Percentiles rank a stretch among this genome's conserved stretches.
Conservation (phyloP, 2,329 filamentous ascomycete species). For the Colletotrichum liriopes region DNA sequence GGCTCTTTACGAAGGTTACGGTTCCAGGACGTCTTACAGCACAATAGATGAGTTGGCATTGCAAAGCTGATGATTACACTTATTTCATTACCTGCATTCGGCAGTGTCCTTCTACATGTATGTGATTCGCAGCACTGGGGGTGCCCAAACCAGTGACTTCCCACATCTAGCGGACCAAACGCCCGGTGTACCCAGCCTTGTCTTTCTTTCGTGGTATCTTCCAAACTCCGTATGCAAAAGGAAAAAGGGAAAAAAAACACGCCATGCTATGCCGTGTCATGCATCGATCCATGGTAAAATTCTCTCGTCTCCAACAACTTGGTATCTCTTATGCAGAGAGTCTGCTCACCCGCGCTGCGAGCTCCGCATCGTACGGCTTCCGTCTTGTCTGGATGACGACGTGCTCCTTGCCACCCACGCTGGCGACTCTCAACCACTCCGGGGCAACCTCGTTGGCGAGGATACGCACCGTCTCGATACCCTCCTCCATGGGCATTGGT, state of each 20-base stretch:
- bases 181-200: background rate
- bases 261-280: conserved; percentile 26
- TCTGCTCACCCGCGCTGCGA: conserved; percentile 36
- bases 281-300: background rate
- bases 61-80: conserved; percentile 38
- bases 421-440: conserved; percentile 69
- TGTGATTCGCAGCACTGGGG: background rate
- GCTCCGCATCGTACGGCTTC: conserved; percentile 52
- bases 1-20: conserved; percentile 41
- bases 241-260: background rate
- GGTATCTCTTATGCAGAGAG: conserved; percentile 25
- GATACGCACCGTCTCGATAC: conserved; percentile 63
- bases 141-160: background rate
- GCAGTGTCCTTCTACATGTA: background rate
- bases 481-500: conserved; percentile 69
- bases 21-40: conserved; percentile 42
- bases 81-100: conserved; percentile 21
- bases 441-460: conserved; percentile 70
- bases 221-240: conserved; percentile 36
- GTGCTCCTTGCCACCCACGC: conserved; percentile 68
- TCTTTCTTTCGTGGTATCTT: conserved; percentile 31
- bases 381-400: conserved; percentile 67
- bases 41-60: conserved; percentile 44
- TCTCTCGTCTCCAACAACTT: background rate
- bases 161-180: background rate